Evolutionary conservation across 495 filamentous ascomycete species (phyloP).

Genomic region (Daldinia vernicosa): DNA sequence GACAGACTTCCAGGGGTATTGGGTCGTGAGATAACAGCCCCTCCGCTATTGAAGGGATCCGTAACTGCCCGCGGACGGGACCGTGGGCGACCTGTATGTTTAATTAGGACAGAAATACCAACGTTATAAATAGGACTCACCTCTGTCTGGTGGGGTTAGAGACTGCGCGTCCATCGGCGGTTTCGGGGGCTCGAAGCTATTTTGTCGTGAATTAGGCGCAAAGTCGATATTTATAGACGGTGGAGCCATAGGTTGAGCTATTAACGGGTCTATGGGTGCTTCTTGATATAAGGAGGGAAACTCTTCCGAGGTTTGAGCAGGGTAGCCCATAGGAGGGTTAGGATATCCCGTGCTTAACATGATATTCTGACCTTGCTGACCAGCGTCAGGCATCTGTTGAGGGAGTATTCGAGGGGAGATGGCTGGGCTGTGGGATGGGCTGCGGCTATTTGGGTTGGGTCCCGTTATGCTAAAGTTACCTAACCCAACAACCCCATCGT

Average conservation of each 20-base stretch:
- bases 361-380: conserved; percentile 51
- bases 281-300: conserved; percentile 64
- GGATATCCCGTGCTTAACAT: conserved; percentile 42
- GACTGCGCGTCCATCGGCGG: conserved; percentile 74
- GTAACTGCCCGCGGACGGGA: conserved; percentile 76
- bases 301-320: conserved; percentile 68
- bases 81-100: conserved; percentile 52
- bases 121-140: conserved; percentile 58
- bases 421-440: conserved; percentile 84
- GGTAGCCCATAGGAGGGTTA: conserved; percentile 50
- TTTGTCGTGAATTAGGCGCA: conserved; percentile 76
- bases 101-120: conserved; percentile 8
- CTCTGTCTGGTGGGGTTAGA: conserved; percentile 83
- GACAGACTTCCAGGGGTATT: conserved; percentile 54
- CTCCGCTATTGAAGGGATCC: conserved; percentile 69
- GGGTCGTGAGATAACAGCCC: conserved; percentile 52
- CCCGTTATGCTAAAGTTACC: conserved; percentile 86
- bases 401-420: conserved; percentile 84
- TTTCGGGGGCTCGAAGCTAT: conserved; percentile 75
- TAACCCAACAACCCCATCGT: conserved; percentile 79
- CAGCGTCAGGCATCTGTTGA: conserved; percentile 67
- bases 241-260: conserved; percentile 78
- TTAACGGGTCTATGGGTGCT: conserved; percentile 56
- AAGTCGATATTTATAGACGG: conserved; percentile 94
- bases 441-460: conserved; percentile 67